Evolutionary conservation across 148 eudicot genomes (phyloP).

Genomic region (Rhododendron williamsianum): DNA sequence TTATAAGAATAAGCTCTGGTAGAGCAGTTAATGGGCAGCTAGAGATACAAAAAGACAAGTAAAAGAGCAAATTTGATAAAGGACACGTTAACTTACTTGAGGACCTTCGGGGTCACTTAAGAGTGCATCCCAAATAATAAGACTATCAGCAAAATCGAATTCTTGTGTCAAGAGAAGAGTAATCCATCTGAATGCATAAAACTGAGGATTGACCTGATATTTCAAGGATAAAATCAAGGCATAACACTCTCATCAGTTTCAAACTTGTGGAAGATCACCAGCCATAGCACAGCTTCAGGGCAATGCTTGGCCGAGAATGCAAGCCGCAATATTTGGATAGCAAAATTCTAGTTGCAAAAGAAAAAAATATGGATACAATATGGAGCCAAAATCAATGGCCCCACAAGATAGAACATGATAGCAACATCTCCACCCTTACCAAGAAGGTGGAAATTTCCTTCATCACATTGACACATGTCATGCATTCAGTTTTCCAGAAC

Average conservation of each 20-base stretch:
- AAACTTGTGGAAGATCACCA: not conserved
- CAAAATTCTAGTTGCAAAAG: not conserved
- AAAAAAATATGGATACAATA: not conserved
- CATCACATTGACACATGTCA: not conserved
- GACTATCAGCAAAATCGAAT: constrained; percentile 79
- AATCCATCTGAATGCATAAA: constrained; percentile 98
- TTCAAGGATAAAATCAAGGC: constrained; percentile 1
- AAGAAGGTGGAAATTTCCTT: not conserved
- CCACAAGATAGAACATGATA: not conserved
- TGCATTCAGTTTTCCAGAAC: not conserved
- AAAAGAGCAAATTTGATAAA: not conserved
- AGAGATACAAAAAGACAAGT: not conserved
- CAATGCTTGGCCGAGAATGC: not conserved
- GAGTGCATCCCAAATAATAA: constrained; percentile 90
- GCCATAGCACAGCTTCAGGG: not conserved
- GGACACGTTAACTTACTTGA: constrained; percentile 49
- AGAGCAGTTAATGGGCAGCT: not conserved
- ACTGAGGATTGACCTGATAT: constrained; percentile 95
- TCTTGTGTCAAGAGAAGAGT: constrained; percentile 97
- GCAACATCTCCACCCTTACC: not conserved
- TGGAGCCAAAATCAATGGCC: not conserved
- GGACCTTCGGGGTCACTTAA: constrained; percentile 99
- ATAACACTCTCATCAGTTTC: not conserved
- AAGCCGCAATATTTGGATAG: not conserved
- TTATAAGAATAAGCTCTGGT: not conserved